Percentiles rank a stretch among this genome's conserved stretches.
These are phyloP conservation scores for Blepharisma japonicum DNA, from an alignment of 73 alveolate genomes.

Conservation along the genomic window DNA sequence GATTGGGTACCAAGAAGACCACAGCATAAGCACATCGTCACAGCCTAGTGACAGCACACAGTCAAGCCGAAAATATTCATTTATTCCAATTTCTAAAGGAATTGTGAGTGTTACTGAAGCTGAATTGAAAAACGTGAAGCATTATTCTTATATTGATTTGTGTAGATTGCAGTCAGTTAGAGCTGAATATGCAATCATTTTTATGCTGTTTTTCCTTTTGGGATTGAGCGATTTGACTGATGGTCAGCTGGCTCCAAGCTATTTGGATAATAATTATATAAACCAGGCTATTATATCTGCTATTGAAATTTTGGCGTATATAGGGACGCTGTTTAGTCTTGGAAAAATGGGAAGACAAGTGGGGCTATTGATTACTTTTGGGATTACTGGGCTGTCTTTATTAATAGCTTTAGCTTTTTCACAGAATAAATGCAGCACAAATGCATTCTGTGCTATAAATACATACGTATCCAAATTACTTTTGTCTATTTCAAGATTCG, in stretches of 20 bases:
- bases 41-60: conserved; percentile 9
- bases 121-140: conserved; percentile 8
- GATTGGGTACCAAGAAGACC: conserved; percentile 25
- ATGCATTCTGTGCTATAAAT: not conserved
- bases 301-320: not conserved
- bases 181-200: too few relatives aligned
- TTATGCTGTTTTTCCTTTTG: too few relatives aligned
- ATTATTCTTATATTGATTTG: not conserved
- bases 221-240: too few relatives aligned
- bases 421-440: not conserved
- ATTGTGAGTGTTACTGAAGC: conserved; percentile 20
- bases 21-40: not conserved
- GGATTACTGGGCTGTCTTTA: not conserved
- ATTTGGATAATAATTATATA: not conserved
- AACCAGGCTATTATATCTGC: not conserved
- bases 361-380: not conserved
- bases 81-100: conserved; percentile 14
- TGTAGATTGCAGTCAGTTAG: not conserved
- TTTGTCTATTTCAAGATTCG: not conserved
- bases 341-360: conserved; percentile 16
- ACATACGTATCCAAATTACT: not conserved
- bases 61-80: conserved; percentile 6
- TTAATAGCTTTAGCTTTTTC: conserved; percentile 22
- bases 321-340: not conserved
- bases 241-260: not conserved